Evolutionary conservation across 1,284 basidiomycete species (phyloP), one percentile per base, ranked within the genome.

Genomic region (Abortiporus biennis): DNA sequence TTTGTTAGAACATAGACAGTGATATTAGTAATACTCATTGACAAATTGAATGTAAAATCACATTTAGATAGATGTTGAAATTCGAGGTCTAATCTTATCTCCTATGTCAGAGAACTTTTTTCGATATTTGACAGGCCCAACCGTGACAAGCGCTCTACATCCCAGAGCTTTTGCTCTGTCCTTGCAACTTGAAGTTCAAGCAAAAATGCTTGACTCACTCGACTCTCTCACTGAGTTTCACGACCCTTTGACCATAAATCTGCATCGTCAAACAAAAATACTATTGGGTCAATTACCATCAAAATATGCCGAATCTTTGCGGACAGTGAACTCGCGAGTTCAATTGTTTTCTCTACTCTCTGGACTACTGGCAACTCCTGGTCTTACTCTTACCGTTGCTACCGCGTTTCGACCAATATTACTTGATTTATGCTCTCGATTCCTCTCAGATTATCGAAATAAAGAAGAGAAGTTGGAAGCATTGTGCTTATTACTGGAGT

Each of bases 351-450:
- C 56, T 19, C 63, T 57, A 1, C 56, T 85, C 39, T 80, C 81
- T n/a, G 56, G 61, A 22, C 58, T 78, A 6, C 63, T 82, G 19
- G 59, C 68, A 0, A 49, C 63, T 11, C 74, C 81, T 5, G 64
- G 71, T 15, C 69, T 77, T 34, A 88, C 85, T 1, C 50, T 69
- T 19, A 50, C 62, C 17, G 66, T 88, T 43, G 77, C 82, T 21
- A 67, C 62, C 4, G 47, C 69, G 6, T 89, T 81, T 59, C 66
- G 82, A 45, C 86, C 87, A 9, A 60, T 89, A 40, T 56, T 90
- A 36, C 54, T 85, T 25, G 82, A 89, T 62, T 59, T 90, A 22
- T 85, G 76, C 53, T 78, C 82, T 9, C 63, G 81, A 54, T 88
- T 83, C 83, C 54, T 89, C 25, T 65, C 78, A 15, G 60, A 67